Conservation (phyloP, 148 eudicot species). For the Heliamphora exappendiculata region DNA sequence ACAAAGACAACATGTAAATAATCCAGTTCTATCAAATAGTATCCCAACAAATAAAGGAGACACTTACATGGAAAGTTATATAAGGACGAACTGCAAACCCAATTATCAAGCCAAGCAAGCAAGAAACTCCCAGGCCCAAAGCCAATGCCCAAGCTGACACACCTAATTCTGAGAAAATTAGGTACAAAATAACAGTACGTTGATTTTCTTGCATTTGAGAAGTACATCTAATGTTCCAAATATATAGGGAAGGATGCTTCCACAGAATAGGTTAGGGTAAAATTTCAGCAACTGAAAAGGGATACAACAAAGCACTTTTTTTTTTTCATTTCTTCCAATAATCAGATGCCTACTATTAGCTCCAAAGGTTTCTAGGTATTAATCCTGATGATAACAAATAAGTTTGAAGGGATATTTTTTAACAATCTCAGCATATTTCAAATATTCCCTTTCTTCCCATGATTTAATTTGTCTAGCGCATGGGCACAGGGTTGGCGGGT, state of each 20-base stretch:
- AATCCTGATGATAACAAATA: too few relatives aligned
- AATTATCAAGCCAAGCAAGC: constrained; percentile 39
- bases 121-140: constrained; percentile 31
- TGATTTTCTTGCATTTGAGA: neutral
- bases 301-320: neutral
- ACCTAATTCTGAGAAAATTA: constrained; percentile 28
- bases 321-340: neutral
- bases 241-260: neutral
- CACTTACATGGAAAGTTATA: constrained; percentile 48
- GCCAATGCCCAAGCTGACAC: constrained; percentile 31
- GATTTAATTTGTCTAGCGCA: too few relatives aligned
- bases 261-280: neutral
- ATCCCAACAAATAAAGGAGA: neutral
- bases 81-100: constrained; percentile 63
- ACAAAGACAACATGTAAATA: constrained; percentile 25
- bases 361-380: too few relatives aligned
- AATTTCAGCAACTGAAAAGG: neutral
- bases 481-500: too few relatives aligned
- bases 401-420: too few relatives aligned
- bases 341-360: neutral
- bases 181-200: neutral
- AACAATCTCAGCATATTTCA: too few relatives aligned
- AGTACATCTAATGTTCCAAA: neutral
- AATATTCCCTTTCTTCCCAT: too few relatives aligned
- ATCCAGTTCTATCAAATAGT: neutral